phyloP scores from a whole-genome alignment of 179 eudicot genomes.

The Beta corolliflora region DNA sequence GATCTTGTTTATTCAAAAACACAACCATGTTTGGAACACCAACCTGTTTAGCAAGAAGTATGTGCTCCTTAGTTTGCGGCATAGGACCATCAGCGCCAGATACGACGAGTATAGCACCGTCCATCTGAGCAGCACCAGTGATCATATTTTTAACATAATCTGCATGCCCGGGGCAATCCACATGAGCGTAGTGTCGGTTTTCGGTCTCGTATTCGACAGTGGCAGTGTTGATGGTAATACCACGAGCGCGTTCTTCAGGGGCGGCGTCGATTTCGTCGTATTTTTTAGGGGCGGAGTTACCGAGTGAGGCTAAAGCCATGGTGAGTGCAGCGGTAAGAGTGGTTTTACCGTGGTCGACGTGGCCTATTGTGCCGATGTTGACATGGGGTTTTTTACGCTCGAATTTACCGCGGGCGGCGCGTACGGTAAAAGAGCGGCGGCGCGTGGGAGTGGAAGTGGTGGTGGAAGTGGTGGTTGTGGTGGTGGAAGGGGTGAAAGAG shows the following conservation, averaged over 20 bases:
- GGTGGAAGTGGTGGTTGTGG: slow-evolving; percentile 31
- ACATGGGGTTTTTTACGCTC: slow-evolving; percentile 89
- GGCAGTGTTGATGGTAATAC: slow-evolving; percentile 92
- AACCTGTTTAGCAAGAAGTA: slow-evolving; percentile 75
- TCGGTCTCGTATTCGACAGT: slow-evolving; percentile 94
- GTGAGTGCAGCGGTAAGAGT: slow-evolving; percentile 91
- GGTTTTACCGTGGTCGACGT: slow-evolving; percentile 95
- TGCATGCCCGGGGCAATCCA: slow-evolving; percentile 57
- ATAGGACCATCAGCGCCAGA: slow-evolving; percentile 92
- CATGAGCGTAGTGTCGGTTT: slow-evolving; percentile 71
- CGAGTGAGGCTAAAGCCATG: slow-evolving; percentile 79
- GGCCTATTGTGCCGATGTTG: slow-evolving; percentile 95
- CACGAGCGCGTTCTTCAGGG: slow-evolving; percentile 88
- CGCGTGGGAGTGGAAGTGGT: not conserved
- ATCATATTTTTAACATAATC: slow-evolving; percentile 74
- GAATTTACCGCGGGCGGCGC: slow-evolving; percentile 89
- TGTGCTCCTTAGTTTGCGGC: slow-evolving; percentile 93
- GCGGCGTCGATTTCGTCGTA: slow-evolving; percentile 98
- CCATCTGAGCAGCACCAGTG: slow-evolving; percentile 94
- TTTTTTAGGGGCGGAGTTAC: slow-evolving; percentile 68
- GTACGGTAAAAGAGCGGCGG: slow-evolving; percentile 52
- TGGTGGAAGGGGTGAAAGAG: slow-evolving; percentile 24
- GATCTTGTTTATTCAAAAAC: slow-evolving; percentile 74
- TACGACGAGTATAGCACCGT: slow-evolving; percentile 76
- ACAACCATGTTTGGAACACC: slow-evolving; percentile 82